Evolutionary conservation across 2,329 filamentous ascomycete genomes (phyloP), one percentile per base, ranked within the genome.

Genomic region (Didymella exigua): DNA sequence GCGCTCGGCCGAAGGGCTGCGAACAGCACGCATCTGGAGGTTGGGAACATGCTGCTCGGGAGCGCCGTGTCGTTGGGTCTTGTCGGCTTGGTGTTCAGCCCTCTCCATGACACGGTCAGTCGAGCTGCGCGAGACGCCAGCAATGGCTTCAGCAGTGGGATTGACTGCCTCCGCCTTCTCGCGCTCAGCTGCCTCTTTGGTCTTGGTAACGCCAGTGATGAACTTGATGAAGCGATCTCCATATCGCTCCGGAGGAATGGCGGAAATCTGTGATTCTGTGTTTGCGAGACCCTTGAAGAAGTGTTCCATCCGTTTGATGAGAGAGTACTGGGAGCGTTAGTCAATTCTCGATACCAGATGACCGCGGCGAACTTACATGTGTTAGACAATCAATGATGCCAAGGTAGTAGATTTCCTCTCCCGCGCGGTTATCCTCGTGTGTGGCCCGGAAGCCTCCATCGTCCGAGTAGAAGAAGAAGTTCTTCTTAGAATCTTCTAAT

Each of bases 341-440:
- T 56, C 50, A 52, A 1, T 8, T 8, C 19, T 2, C 7, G 7
- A 13, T 19, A 8, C 1, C 10, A n/a, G 9, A 5, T 10, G 3
- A 21, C 5, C 30, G 10, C 33, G 29, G 13, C 10, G 10, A 48
- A 85, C 90, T 86, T 83, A 96, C 92, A 75, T 97, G 91, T 67
- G 95, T 99, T 68, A 99, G 81, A 75, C 95, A 99, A 77, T 99
- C 95, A 75, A 99, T 99, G 67, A 99, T 96, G 30, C 95, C 96
- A 7, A 99, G 85, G 73, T 99, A 99, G 76, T 99, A 99, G 36
- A 99, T 92, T 76, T 96, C 91, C 49, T 97, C 91, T 2, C 89
- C 93, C 1, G 90, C 86, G 14, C 81, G 79, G 59, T 96, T 89
- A 75, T 96, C 87, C 75, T 97, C 92, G 70, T 97, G 92, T 1